Conservation (phyloP, 1,284 basidiomycete species). For the Ceratobasidium theobromae region DNA sequence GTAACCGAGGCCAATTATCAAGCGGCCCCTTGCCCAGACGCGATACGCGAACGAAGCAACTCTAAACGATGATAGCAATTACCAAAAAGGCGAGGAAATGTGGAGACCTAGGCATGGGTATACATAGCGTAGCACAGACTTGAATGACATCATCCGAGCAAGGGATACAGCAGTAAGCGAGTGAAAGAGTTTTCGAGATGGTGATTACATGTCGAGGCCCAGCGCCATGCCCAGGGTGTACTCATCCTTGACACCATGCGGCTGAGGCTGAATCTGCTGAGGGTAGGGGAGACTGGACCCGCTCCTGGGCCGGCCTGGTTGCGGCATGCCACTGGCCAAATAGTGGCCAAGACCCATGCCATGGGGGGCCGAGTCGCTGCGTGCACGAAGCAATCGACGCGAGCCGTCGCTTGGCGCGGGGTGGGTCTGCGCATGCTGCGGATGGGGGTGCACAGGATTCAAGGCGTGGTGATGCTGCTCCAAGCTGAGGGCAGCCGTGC, state of each 20-base stretch:
- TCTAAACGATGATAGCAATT: neutral
- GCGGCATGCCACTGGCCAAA: slow-evolving; percentile 6
- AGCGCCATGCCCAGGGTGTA: neutral
- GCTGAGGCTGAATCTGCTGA: neutral
- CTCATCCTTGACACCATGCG: slow-evolving; percentile 16
- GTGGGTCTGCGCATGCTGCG: slow-evolving; percentile 44
- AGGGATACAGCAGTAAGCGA: neutral
- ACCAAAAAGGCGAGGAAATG: no score
- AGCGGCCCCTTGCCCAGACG: neutral
- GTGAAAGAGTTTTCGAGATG: neutral
- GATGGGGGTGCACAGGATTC: slow-evolving; percentile 32
- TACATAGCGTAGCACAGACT: no score
- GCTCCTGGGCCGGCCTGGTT: slow-evolving; percentile 20
- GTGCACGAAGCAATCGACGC: slow-evolving; percentile 45
- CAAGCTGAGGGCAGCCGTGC: neutral
- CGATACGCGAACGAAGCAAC: neutral
- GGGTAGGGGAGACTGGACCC: slow-evolving; percentile 5
- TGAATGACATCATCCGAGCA: no score
- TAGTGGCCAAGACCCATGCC: slow-evolving; percentile 45
- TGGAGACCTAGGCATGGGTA: no score
- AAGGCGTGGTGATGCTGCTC: slow-evolving; percentile 10
- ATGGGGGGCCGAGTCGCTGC: slow-evolving; percentile 53
- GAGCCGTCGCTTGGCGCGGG: slow-evolving; percentile 6
- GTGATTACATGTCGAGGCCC: slow-evolving; percentile 15
- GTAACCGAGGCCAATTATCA: neutral